phyloP scores from a whole-genome alignment of 768 basidiomycete genomes.

The Agaricus bisporus region DNA sequence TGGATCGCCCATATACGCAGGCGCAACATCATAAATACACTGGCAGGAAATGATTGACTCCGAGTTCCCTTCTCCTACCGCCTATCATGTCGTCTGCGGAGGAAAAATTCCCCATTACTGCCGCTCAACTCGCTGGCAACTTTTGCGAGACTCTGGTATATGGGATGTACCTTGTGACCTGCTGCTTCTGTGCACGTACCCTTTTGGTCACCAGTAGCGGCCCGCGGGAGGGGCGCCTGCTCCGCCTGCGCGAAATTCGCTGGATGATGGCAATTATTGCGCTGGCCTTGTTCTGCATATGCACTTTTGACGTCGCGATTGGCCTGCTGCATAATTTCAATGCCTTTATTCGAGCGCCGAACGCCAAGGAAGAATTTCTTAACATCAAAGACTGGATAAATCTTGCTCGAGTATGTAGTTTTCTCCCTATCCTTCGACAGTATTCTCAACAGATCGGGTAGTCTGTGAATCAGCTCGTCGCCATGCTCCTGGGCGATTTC shows the following conservation, averaged over 20 bases:
- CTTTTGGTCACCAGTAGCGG: neutral
- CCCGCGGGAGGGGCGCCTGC: neutral
- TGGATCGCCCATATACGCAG: no score
- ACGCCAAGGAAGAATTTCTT: neutral
- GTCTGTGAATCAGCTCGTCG: conserved; percentile 1
- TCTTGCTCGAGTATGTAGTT: neutral
- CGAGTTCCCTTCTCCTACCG: no score
- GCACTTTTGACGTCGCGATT: conserved; percentile 5
- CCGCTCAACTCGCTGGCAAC: conserved; percentile 5
- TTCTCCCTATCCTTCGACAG: no score
- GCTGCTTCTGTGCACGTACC: neutral
- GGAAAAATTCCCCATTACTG: neutral
- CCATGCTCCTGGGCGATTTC: conserved; percentile 6
- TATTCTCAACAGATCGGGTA: neutral
- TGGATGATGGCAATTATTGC: conserved; percentile 3
- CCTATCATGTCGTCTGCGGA: neutral
- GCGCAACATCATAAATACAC: no score
- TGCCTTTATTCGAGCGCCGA: neutral
- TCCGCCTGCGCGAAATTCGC: neutral
- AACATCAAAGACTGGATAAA: conserved; percentile 7
- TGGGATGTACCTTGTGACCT: conserved; percentile 7
- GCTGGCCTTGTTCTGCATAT: neutral
- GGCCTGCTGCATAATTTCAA: conserved; percentile 8
- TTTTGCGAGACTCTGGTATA: conserved; percentile 3
- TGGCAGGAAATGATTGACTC: no score